Conservation (phyloP, 2,329 filamentous ascomycete species). For the Calonectria pseudoreteaudii region DNA sequence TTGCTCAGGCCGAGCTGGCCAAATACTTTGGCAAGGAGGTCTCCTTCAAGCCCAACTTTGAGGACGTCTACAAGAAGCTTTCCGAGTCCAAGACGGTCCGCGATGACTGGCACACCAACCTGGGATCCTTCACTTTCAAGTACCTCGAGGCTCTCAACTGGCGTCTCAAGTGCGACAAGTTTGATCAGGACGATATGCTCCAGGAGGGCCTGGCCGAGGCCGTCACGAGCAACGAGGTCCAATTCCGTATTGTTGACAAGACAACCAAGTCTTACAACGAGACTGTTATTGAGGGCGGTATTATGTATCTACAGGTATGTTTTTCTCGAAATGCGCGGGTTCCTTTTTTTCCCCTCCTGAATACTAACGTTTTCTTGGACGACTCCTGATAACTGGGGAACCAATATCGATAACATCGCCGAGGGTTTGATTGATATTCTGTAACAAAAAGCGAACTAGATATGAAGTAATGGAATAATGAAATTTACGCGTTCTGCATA, state of each 20-base stretch:
- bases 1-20: conserved; percentile 52
- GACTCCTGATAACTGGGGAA: conserved; percentile 49
- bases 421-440: conserved; percentile 51
- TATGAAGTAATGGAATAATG: conserved; percentile 4
- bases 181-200: conserved; percentile 61
- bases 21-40: conserved; percentile 56
- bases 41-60: conserved; percentile 61
- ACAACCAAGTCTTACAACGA: conserved; percentile 57
- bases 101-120: conserved; percentile 55
- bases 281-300: conserved; percentile 59
- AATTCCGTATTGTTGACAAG: conserved; percentile 60
- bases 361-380: conserved; percentile 42
- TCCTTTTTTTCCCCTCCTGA: not conserved
- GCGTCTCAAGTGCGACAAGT: conserved; percentile 57
- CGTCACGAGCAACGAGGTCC: conserved; percentile 56
- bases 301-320: conserved; percentile 62
- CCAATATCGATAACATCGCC: conserved; percentile 50
- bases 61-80: conserved; percentile 55
- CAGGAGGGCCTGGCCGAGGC: conserved; percentile 61
- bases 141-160: conserved; percentile 61
- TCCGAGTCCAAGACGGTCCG: conserved; percentile 41
- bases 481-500: not conserved
- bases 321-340: not conserved
- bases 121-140: conserved; percentile 53
- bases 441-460: conserved; percentile 28